A percentile compares a stretch with the other conserved stretches of the same genome.
These are phyloP conservation scores for Phytomonas sp. DNA, from an alignment of 208 protist genomes.

Conservation along the genomic window DNA sequence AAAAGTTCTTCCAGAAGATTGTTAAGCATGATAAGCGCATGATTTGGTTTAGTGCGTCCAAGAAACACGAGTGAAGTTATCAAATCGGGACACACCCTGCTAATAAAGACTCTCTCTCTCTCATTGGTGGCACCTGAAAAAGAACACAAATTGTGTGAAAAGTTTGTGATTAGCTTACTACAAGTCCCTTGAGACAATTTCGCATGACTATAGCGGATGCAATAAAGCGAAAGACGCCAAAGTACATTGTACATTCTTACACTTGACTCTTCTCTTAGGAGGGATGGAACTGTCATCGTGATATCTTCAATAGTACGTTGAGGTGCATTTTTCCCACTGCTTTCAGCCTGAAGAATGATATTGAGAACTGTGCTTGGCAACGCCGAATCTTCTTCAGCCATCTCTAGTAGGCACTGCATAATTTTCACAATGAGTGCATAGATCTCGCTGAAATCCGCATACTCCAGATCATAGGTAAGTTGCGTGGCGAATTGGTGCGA, in stretches of 20 bases:
- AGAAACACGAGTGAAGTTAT: slow-evolving; percentile 1
- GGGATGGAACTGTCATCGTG: neutral
- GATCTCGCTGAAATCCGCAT: slow-evolving; percentile 49
- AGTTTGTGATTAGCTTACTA: slow-evolving; percentile 7
- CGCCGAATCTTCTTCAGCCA: slow-evolving; percentile 49
- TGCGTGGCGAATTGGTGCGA: slow-evolving; percentile 41
- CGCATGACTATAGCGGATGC: neutral
- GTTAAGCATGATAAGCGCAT: slow-evolving; percentile 3
- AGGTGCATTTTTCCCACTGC: neutral
- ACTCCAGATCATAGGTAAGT: slow-evolving; percentile 57
- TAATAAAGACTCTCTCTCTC: neutral
- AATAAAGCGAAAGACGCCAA: slow-evolving; percentile 1
- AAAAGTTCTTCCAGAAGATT: slow-evolving; percentile 3
- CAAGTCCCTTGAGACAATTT: neutral
- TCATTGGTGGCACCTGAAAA: slow-evolving; percentile 4
- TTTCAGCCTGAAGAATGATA: neutral
- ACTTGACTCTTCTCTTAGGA: neutral
- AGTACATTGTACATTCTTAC: neutral
- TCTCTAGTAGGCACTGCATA: slow-evolving; percentile 44
- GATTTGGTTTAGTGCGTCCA: slow-evolving; percentile 4
- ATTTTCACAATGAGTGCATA: slow-evolving; percentile 44
- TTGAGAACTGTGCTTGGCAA: slow-evolving; percentile 17
- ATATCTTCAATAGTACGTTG: neutral
- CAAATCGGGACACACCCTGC: slow-evolving; percentile 2
- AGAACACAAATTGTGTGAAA: slow-evolving; percentile 1